Conservation (phyloP, 176 grass and related monocot species). For the Areca catechu region DNA sequence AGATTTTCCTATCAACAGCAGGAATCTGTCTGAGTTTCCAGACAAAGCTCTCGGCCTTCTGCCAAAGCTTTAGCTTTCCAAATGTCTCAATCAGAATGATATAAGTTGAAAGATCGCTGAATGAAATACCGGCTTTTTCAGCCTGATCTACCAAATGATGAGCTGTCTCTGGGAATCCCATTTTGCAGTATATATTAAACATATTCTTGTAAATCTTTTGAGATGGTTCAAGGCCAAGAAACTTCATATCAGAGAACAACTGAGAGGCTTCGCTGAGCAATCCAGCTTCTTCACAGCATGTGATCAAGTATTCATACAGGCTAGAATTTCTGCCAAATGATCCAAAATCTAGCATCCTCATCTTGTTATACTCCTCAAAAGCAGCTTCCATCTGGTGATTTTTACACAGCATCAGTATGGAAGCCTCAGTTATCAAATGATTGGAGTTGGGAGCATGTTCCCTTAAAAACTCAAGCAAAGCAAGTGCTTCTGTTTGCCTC, state of each 20-base stretch:
- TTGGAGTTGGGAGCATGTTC: constrained; percentile 38
- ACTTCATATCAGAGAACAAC: constrained; percentile 74
- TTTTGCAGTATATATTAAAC: constrained; percentile 60
- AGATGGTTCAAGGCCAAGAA: constrained; percentile 55
- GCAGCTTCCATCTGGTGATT: constrained; percentile 36
- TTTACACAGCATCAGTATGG: constrained; percentile 71
- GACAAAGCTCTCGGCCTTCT: constrained; percentile 68
- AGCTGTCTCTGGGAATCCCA: constrained; percentile 86
- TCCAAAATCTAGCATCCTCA: constrained; percentile 25
- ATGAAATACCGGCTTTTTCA: constrained; percentile 25
- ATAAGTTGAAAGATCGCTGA: constrained; percentile 43
- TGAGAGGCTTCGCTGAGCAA: constrained; percentile 66
- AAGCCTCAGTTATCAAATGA: constrained; percentile 58
- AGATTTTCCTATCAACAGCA: constrained; percentile 58
- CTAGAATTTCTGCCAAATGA: constrained; percentile 34
- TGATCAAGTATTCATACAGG: constrained; percentile 67
- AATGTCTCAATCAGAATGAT: constrained; percentile 66
- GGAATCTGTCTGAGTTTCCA: constrained; percentile 44
- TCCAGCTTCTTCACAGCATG: constrained; percentile 49
- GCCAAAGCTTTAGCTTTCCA: constrained; percentile 69
- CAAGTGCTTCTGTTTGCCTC: constrained; percentile 38
- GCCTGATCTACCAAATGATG: constrained; percentile 55
- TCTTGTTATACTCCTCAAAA: constrained; percentile 53
- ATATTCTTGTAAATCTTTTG: constrained; percentile 50
- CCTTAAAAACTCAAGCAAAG: constrained; percentile 61